Base-by-base conservation (phyloP, 2,329 filamentous ascomycete genomes). In the Clarireedia paspali region DNA sequence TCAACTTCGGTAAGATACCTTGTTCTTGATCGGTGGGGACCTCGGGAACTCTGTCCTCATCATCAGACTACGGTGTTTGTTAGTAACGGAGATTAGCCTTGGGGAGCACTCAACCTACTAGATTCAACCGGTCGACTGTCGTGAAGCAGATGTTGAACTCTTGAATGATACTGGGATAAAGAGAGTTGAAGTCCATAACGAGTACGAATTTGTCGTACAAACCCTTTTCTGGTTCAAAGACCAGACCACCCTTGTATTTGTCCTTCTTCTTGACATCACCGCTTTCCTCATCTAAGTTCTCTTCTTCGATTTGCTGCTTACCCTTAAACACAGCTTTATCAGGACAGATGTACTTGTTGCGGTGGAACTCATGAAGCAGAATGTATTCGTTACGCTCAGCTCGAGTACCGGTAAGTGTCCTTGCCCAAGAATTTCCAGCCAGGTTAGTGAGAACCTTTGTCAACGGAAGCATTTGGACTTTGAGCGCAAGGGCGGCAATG, bases 111-210 rank as follows among this genome's bases (percentile, higher is more conserved):
- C 24, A 20, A 72, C 84, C 75, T 80, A 90, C 87, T 64, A 86
- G 74, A 59, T 81, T 76, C 42, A 81, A 77, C 64, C 94, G 81
- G 59, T 97, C 89, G 6, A 99, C 91, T 0, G 95, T 99, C 2
- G 94, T 99, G 73, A 99, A 99, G 76, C 95, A 99, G 64, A 99
- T 99, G 73, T 99, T 99, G 75, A 85, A 99, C 78, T 99, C 95
- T 69, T 99, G 95, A 59, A 99, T 99, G 68, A 99, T 97, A 96
- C 97, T 96, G 34, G 94, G 94, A 67, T 99, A 99, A 60, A 99
- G 78, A 66, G 91, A 96, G 80, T 99, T 99, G 78, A 99, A 99
- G 77, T 99, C 94, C 95, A 99, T 99, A 72, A 99, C 95, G 55
- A 99, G 81, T 53, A 99, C 88, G 71, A 95, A 96, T 73, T 95